phyloP scores from a whole-genome alignment of 2,329 filamentous ascomycete species.

The Allantophomopsis lycopodina region DNA sequence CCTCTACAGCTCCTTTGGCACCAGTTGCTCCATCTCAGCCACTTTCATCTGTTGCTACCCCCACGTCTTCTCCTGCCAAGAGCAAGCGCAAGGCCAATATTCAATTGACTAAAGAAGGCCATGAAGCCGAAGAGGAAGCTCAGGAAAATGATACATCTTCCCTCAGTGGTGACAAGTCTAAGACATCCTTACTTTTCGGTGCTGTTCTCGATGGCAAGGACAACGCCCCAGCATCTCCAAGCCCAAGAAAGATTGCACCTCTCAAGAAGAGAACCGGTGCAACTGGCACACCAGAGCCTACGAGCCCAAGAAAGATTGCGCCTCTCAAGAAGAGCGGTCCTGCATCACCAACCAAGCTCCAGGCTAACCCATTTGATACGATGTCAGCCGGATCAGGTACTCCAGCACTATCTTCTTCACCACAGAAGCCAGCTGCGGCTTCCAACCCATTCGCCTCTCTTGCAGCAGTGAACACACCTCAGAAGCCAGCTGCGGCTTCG shows the following conservation, averaged over 20 bases:
- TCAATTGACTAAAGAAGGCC: slow-evolving; percentile 13
- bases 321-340: too few relatives aligned
- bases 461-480: slow-evolving; percentile 1
- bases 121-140: slow-evolving; percentile 7
- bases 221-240: slow-evolving; percentile 2
- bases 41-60: slow-evolving; percentile 2
- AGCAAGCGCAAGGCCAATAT: slow-evolving; percentile 17
- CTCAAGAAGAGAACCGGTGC: too few relatives aligned
- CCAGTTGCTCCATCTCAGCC: background rate
- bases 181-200: slow-evolving; percentile 17
- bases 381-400: slow-evolving; percentile 1
- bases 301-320: slow-evolving; percentile 1
- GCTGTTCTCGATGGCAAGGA: slow-evolving; percentile 10
- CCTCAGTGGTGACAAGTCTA: slow-evolving; percentile 13
- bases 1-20: slow-evolving; percentile 1
- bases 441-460: slow-evolving; percentile 5
- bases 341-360: background rate
- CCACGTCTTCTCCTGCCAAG: slow-evolving; percentile 7
- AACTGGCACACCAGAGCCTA: background rate
- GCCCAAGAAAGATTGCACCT: slow-evolving; percentile 1
- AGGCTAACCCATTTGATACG: slow-evolving; percentile 2
- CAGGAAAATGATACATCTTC: background rate
- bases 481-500: too few relatives aligned
- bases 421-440: slow-evolving; percentile 1
- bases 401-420: slow-evolving; percentile 1